Base-by-base conservation (phyloP, 345 rosid species). In the Trapa bicornis region DNA sequence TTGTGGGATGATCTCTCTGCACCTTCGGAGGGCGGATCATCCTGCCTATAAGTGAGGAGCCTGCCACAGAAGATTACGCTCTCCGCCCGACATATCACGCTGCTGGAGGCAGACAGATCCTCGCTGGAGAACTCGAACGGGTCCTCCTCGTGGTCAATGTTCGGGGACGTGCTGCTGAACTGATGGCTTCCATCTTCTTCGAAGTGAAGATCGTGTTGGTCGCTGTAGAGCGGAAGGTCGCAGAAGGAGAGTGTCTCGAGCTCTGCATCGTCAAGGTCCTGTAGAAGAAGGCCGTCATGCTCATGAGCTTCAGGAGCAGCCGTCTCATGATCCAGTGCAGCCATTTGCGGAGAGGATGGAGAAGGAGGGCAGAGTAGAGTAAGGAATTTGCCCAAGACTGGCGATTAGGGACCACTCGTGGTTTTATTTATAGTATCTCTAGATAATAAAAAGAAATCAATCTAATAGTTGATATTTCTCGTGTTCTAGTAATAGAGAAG, bases 21-120 rank as follows among this genome's bases (percentile, higher is more conserved):
- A 29, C 37, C 43, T 2, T 41, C 41, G 29, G 10, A 4, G 17
- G 10, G 60, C 35, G 36, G 68, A 32, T 43, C 62, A 32, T 43
- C 62, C 43, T 41, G 43, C 43, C 43, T 41, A 17, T 36, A 63
- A 13, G 64, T 65, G 47, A 73, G 64, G 58, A 73, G 64, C 65
- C 60, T 73, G 47, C 76, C 76, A 7, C 76, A 73, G 72, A 73
- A 73, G 43, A 73, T 52, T 38, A 73, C 57, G 72, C 54, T 65
- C 58, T 47, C 72, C 14, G 65, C 67, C 29, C 36, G 11, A 36
- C 58, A 67, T 32, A 16, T 16, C 14, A 45, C 56, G 17, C 68
- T 36, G n/a, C 53, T 5, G 61, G 65, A 47, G 64, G 43, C 29
- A 36, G 65, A 47, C 41, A 60, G 37, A 36, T 70, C 73, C 0